Base-by-base conservation (phyloP, 495 filamentous ascomycete genomes). In the Mytilinidion resinicola region DNA sequence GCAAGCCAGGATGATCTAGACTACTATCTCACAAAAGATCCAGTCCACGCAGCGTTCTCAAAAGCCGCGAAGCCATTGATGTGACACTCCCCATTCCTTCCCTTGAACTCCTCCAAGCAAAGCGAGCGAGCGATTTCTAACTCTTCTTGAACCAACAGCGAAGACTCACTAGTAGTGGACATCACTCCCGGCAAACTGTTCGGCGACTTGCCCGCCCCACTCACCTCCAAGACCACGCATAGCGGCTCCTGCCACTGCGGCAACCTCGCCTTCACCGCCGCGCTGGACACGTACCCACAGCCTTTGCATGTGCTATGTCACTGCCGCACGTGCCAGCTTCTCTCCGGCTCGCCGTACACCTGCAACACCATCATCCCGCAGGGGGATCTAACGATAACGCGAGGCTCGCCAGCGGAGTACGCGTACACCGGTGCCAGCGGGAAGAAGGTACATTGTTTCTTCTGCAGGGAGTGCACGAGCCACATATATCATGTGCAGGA, bases 21-120 rank as follows among this genome's bases (percentile, higher is more conserved):
- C 56, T 62, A 65, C 44, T 67, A 67, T 44, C 58, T 67, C 12
- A 67, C 65, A 3, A 38, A 33, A 6, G 65, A 65, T 15, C 54
- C 58, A 0, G 62, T 67, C 30, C 62, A 67, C 51, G 19, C 56
- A 11, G 58, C 44, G 9, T 67, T 67, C 41, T 50, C 53, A 10
- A 51, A 56, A 33, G 20, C 20, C 7, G 62, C 57, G 15, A 38
- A 39, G 41, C 53, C 53, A 19, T 38, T 60, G 21, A 61, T 65
- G 46, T 49, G 8, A 17, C 12, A 11, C 25, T 6, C 6, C 2
- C 25, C 2, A 19, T 21, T 6, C 9, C 1, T 49, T 17, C 14
- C 42, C 42, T 5, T 17, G 20, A 46, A 46, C 20, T 20, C 42
- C 7, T 15, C 42, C 9, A 46, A 46, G 1, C n/a, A 46, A 6